These are phyloP conservation scores for Pisolithus orientalis DNA, from an alignment of 768 basidiomycete species.

Conservation along the genomic window DNA sequence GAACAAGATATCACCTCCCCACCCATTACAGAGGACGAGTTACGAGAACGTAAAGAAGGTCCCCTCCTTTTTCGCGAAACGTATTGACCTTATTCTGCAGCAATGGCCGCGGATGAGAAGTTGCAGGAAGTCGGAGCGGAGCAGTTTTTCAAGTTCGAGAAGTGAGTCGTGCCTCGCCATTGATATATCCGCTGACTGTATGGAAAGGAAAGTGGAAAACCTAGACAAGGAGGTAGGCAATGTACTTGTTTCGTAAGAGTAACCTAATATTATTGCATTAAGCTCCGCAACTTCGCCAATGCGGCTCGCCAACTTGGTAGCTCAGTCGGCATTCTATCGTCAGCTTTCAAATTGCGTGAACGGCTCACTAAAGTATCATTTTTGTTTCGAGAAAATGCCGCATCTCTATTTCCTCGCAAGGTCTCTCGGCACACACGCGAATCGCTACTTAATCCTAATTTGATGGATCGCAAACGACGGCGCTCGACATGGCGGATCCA, in stretches of 20 bases:
- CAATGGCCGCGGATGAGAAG: slow-evolving; percentile 45
- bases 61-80: neutral
- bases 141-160: slow-evolving; percentile 43
- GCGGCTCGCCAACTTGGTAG: slow-evolving; percentile 51
- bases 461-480: slow-evolving; percentile 26
- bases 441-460: slow-evolving; percentile 30
- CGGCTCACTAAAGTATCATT: slow-evolving; percentile 45
- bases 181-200: slow-evolving; percentile 1
- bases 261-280: slow-evolving; percentile 8
- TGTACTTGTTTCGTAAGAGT: neutral
- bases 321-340: slow-evolving; percentile 51
- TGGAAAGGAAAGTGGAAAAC: slow-evolving; percentile 37
- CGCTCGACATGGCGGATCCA: slow-evolving; percentile 27
- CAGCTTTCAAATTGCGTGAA: slow-evolving; percentile 45
- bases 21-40: slow-evolving; percentile 38
- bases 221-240: slow-evolving; percentile 42
- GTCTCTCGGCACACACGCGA: slow-evolving; percentile 35
- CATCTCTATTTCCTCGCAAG: slow-evolving; percentile 48
- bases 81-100: slow-evolving; percentile 12
- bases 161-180: slow-evolving; percentile 21
- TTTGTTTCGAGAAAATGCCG: slow-evolving; percentile 52
- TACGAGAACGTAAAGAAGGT: slow-evolving; percentile 31
- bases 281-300: slow-evolving; percentile 50
- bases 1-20: slow-evolving; percentile 24
- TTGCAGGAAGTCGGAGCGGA: slow-evolving; percentile 45